Evolutionary conservation across 495 filamentous ascomycete species (phyloP), one percentile per base, ranked within the genome.

Genomic region (Diplogelasinospora grovesii): DNA sequence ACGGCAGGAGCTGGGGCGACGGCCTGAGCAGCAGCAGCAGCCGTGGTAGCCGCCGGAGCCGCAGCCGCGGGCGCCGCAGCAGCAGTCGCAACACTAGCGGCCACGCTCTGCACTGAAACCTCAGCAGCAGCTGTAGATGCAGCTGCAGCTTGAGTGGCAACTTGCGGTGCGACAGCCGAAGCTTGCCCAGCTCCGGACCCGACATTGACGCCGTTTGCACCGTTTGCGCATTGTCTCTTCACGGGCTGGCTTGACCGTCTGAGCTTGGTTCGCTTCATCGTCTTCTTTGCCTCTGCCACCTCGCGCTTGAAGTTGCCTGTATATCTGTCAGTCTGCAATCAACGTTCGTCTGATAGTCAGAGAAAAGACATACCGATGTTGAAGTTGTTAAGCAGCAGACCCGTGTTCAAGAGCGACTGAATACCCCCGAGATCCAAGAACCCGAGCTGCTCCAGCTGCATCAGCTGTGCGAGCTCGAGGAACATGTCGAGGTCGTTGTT

Each of bases 391-490:
- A 52, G 39, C 8, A 63, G 40, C 20, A 56, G 22, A 11, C 64
- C 64, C 34, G 45, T 56, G 34, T 56, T 63, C 32, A 69, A 53
- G 14, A 69, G 52, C 18, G 54, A 52, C 25, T 57, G 52, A 24
- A 66, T 51, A 21, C 59, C 55, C 8, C 50, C 42, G 9, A 58
- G 39, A 36, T 53, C 57, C 38, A 69, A 30, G 23, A 69, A 53
- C n/a, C 61, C 64, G 14, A 64, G 53, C 42, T 56, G 53, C 41
- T 62, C 44, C n/a, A 69, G 57, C 39, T 67, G 59, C 27, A 49
- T 42, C 13, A 69, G 52, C 48, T 67, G 57, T 24, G 62, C 61
- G 10, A 69, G 65, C 40, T 66, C 57, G 21, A 67, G 50, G 45
- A 68, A 60, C 5, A 68, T 50, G 39, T 68, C 60, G 13, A 65